Conservation (phyloP, 2,329 filamentous ascomycete species). For the Pleurostoma richardsiae region DNA sequence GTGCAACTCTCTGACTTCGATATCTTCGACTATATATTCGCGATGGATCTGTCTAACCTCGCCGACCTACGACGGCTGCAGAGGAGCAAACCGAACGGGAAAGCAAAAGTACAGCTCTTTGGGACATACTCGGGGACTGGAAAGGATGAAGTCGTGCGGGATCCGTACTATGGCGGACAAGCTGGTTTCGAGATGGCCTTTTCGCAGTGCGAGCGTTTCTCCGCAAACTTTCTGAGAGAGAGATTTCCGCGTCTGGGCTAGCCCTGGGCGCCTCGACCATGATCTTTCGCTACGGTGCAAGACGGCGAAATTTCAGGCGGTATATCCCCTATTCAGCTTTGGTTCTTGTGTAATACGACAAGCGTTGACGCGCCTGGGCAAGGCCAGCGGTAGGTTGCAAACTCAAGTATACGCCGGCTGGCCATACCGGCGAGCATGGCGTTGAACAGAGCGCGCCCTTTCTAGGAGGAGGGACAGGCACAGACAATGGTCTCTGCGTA, state of each 20-base stretch:
- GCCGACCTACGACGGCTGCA: constrained; percentile 60
- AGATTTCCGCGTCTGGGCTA: constrained; percentile 34
- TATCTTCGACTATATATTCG: constrained; percentile 87
- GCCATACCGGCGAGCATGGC: too few relatives aligned
- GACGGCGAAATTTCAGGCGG: too few relatives aligned
- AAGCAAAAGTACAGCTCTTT: constrained; percentile 72
- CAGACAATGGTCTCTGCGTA: too few relatives aligned
- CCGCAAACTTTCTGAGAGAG: constrained; percentile 66
- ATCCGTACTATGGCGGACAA: constrained; percentile 88
- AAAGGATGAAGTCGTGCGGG: constrained; percentile 67
- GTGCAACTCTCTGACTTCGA: constrained; percentile 66
- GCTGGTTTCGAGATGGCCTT: constrained; percentile 83
- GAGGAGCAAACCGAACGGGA: constrained; percentile 49
- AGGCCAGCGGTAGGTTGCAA: too few relatives aligned
- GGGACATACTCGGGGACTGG: constrained; percentile 70
- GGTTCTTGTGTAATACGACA: too few relatives aligned
- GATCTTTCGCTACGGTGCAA: too few relatives aligned
- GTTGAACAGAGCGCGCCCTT: too few relatives aligned
- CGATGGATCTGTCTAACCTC: constrained; percentile 86
- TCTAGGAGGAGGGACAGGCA: too few relatives aligned
- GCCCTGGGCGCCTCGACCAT: too few relatives aligned
- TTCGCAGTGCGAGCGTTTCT: constrained; percentile 75
- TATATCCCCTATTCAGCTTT: too few relatives aligned
- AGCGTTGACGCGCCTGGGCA: too few relatives aligned
- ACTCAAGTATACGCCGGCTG: too few relatives aligned